phyloP scores from a whole-genome alignment of 1,139 yeast genomes.

The Yamadazyma sp. region DNA sequence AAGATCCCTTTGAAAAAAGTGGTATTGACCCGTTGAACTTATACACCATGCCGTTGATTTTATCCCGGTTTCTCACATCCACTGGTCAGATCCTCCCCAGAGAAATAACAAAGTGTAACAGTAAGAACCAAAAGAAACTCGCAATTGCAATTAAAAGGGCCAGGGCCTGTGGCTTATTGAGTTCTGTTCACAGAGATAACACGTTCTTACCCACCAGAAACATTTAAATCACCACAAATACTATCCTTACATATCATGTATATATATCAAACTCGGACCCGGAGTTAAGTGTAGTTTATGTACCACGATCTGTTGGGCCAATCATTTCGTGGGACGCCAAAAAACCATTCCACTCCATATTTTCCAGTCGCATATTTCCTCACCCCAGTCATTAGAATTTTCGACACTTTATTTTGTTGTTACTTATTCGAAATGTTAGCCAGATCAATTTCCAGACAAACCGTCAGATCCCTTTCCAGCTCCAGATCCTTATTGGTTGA shows the following conservation, averaged over 20 bases:
- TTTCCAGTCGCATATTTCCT: background rate
- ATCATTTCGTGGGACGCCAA: background rate
- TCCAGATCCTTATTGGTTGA: constrained; percentile 33
- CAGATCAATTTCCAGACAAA: constrained; percentile 30
- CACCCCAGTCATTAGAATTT: constrained; percentile 1
- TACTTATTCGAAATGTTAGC: constrained; percentile 28
- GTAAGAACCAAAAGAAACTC: constrained; percentile 61
- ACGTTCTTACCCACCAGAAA: constrained; percentile 42
- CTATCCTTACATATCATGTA: background rate
- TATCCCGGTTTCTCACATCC: constrained; percentile 56
- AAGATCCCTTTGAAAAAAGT: constrained; percentile 49
- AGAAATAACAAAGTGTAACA: constrained; percentile 63
- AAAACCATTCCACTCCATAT: background rate
- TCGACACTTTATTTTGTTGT: background rate
- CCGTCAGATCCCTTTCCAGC: constrained; percentile 40
- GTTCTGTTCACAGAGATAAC: constrained; percentile 59
- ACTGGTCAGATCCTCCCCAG: constrained; percentile 71
- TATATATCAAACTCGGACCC: constrained; percentile 1
- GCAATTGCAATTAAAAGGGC: constrained; percentile 70
- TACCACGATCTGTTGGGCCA: background rate
- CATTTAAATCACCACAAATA: constrained; percentile 24
- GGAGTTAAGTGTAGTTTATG: background rate
- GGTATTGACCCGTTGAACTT: constrained; percentile 65
- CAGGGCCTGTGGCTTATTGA: constrained; percentile 64
- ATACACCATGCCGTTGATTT: constrained; percentile 63